These are phyloP conservation scores for Pythium insidiosum DNA, from an alignment of 352 stramenopile species.

Conservation along the genomic window DNA sequence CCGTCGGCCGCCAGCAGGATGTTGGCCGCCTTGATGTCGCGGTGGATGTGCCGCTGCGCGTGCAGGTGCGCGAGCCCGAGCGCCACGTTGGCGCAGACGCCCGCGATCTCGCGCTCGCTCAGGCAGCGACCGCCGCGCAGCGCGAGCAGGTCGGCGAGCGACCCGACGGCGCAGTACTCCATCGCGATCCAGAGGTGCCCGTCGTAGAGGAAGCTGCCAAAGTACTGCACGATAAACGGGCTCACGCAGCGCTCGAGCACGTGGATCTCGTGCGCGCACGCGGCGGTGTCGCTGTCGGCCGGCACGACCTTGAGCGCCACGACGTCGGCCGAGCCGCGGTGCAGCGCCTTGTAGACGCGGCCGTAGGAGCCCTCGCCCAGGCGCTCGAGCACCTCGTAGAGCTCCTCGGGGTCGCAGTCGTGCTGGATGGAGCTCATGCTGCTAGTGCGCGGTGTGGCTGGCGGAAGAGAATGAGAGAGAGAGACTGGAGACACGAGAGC, in stretches of 20 bases:
- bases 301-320: constrained; percentile 84
- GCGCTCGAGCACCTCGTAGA: constrained; percentile 69
- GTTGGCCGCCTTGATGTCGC: constrained; percentile 87
- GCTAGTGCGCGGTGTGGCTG: neutral
- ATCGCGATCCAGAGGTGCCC: constrained; percentile 82
- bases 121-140: constrained; percentile 34
- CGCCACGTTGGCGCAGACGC: constrained; percentile 56
- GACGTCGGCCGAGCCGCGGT: constrained; percentile 44
- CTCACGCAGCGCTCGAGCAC: constrained; percentile 78
- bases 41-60: constrained; percentile 69
- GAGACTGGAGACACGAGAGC: no score
- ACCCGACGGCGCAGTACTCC: constrained; percentile 84
- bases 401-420: constrained; percentile 54
- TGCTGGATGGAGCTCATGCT: constrained; percentile 56
- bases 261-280: constrained; percentile 69
- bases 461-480: neutral
- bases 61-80: constrained; percentile 81
- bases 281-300: constrained; percentile 54
- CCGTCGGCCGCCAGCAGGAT: constrained; percentile 66
- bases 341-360: constrained; percentile 77
- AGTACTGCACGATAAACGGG: constrained; percentile 84
- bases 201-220: constrained; percentile 70
- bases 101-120: constrained; percentile 61
- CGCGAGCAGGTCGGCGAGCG: constrained; percentile 70
- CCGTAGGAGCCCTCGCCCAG: constrained; percentile 83